Percentiles rank a stretch among this genome's conserved stretches.
Conservation (phyloP, 2,329 filamentous ascomycete species). For the Aspergillus fijiensis region DNA sequence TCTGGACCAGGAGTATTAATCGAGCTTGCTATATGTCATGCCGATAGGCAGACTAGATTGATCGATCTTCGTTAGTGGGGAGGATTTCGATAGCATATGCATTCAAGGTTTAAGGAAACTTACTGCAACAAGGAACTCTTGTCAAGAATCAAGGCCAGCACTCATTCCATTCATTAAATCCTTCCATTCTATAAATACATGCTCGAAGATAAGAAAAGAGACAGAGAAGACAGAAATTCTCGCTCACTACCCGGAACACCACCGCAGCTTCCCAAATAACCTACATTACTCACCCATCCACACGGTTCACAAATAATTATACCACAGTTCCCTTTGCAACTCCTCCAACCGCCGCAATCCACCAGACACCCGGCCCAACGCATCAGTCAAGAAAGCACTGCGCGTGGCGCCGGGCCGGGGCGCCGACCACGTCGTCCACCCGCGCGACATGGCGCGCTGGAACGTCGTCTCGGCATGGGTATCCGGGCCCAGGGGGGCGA, state of each 20-base stretch:
- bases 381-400: slow-evolving; percentile 5
- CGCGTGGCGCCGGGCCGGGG: background rate
- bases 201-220: background rate
- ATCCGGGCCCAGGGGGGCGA: slow-evolving; percentile 6
- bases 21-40: no score
- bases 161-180: background rate
- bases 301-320: slow-evolving; percentile 1
- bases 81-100: no score
- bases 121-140: no score
- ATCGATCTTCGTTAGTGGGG: no score
- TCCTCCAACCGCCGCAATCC: slow-evolving; percentile 6
- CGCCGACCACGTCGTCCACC: slow-evolving; percentile 9
- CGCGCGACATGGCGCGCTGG: slow-evolving; percentile 5
- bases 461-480: slow-evolving; percentile 6
- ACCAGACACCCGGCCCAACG: slow-evolving; percentile 4
- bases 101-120: no score
- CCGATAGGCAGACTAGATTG: no score
- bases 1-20: no score
- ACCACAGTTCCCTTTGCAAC: slow-evolving; percentile 1
- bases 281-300: no score
- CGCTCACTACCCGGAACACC: background rate
- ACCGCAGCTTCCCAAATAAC: background rate
- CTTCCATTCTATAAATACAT: background rate
- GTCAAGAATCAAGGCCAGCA: background rate
- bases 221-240: background rate